These are phyloP conservation scores for Neoboletus brunneissimus DNA, from an alignment of 768 basidiomycete species.

Conservation along the genomic window DNA sequence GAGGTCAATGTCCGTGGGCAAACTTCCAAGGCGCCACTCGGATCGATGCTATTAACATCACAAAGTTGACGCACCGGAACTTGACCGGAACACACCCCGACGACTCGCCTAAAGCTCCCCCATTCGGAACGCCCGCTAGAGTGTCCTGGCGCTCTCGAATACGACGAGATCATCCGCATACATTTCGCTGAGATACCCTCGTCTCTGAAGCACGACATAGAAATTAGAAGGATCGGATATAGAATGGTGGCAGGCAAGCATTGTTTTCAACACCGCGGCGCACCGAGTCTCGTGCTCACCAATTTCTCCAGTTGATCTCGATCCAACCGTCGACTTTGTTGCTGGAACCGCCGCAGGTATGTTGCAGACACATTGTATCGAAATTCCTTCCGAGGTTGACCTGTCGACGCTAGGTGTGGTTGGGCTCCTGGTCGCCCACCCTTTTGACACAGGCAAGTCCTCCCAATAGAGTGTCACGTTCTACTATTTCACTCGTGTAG, in stretches of 20 bases:
- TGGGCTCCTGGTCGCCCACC: conserved; percentile 68
- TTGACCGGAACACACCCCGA: not conserved
- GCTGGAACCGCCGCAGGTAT: conserved; percentile 71
- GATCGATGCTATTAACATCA: not conserved
- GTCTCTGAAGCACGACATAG: not conserved
- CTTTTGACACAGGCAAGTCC: conserved; percentile 64
- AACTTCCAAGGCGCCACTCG: not conserved
- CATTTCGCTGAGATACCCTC: not conserved
- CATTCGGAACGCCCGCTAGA: not conserved
- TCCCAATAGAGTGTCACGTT: not conserved
- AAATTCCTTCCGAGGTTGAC: not conserved
- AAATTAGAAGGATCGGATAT: not conserved
- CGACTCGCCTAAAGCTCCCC: not conserved
- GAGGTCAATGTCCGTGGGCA: not conserved
- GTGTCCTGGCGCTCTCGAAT: not conserved
- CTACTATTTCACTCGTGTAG: conserved; percentile 33
- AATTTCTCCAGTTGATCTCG: conserved; percentile 33
- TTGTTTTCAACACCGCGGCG: not conserved
- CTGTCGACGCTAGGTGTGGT: conserved; percentile 45
- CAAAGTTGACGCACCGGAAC: not conserved
- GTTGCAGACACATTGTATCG: no score
- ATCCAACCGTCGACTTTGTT: conserved; percentile 71
- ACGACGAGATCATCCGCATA: not conserved
- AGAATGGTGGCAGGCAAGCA: conserved; percentile 25
- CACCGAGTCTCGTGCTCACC: conserved; percentile 3